These are phyloP conservation scores for Kodamaea derodonti DNA, from an alignment of 1,139 yeast species.

Conservation along the genomic window DNA sequence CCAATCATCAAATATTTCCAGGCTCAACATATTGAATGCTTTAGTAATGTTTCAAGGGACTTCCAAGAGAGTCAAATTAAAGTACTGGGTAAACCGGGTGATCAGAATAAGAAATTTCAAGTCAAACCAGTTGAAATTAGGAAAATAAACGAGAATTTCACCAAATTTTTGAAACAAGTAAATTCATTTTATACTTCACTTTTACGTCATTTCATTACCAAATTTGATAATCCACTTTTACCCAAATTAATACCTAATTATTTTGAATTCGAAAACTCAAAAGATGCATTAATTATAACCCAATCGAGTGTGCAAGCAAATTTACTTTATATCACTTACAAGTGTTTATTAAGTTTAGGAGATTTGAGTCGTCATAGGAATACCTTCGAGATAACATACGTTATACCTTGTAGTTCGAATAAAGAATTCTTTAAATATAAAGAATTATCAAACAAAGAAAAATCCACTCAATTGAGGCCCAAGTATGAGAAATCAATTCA, in stretches of 20 bases:
- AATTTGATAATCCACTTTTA: conserved; percentile 31
- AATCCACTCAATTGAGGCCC: conserved; percentile 18
- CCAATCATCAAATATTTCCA: conserved; percentile 59
- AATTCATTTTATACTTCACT: conserved; percentile 43
- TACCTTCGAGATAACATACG: conserved; percentile 39
- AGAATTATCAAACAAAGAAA: conserved; percentile 33
- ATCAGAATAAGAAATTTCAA: conserved; percentile 15
- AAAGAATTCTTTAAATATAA: conserved; percentile 33
- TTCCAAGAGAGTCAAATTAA: conserved; percentile 17
- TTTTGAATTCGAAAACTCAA: conserved; percentile 18
- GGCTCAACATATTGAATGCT: conserved; percentile 33
- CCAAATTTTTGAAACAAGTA: conserved; percentile 45
- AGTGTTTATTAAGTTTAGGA: conserved; percentile 55
- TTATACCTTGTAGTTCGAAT: conserved; percentile 32
- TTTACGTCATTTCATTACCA: conserved; percentile 34
- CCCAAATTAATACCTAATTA: conserved; percentile 26
- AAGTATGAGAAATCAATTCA: conserved; percentile 34
- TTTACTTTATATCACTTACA: conserved; percentile 47
- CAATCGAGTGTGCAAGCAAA: conserved; percentile 32
- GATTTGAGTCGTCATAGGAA: conserved; percentile 58
- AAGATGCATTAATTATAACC: conserved; percentile 13
- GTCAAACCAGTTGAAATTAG: conserved; percentile 51
- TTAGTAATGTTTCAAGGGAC: conserved; percentile 11
- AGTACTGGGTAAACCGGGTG: background rate
- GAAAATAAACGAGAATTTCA: conserved; percentile 49